Percentiles rank a stretch among this genome's conserved stretches.
Evolutionary conservation across 78 protist species (phyloP).

Genomic region (Dictyostelium firmibasis): DNA sequence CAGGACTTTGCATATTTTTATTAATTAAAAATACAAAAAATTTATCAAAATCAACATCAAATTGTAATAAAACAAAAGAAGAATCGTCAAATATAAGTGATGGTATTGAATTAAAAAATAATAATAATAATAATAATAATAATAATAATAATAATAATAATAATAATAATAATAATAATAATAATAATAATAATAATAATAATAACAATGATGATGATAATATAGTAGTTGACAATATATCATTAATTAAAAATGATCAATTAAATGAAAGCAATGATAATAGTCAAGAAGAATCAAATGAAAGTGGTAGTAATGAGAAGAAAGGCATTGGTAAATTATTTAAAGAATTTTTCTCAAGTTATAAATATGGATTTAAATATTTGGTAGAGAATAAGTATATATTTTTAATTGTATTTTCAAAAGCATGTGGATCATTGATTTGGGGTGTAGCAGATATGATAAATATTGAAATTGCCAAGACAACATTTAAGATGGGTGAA

Average conservation of each 20-base stretch:
- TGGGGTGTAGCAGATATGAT: constrained; percentile 37
- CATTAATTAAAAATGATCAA: constrained; percentile 21
- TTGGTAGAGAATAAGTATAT: constrained; percentile 4
- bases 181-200: background rate
- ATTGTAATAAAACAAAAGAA: background rate
- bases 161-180: background rate
- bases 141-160: background rate
- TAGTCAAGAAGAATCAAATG: background rate
- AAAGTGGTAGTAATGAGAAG: background rate
- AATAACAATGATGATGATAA: background rate
- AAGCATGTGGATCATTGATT: constrained; percentile 31
- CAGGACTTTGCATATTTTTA: constrained; percentile 20
- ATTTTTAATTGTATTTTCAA: constrained; percentile 11
- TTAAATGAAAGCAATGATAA: background rate
- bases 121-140: background rate
- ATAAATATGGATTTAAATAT: constrained; percentile 19
- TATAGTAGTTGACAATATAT: background rate
- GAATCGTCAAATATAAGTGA: background rate
- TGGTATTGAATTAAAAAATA: background rate
- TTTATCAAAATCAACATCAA: background rate
- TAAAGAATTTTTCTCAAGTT: constrained; percentile 16
- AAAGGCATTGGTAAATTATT: background rate
- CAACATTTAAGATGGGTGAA: constrained; percentile 2
- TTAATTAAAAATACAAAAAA: constrained; percentile 9
- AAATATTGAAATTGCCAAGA: constrained; percentile 5